Evolutionary conservation across 768 basidiomycete species (phyloP).

Genomic region (Clitopilus passeckerianus): DNA sequence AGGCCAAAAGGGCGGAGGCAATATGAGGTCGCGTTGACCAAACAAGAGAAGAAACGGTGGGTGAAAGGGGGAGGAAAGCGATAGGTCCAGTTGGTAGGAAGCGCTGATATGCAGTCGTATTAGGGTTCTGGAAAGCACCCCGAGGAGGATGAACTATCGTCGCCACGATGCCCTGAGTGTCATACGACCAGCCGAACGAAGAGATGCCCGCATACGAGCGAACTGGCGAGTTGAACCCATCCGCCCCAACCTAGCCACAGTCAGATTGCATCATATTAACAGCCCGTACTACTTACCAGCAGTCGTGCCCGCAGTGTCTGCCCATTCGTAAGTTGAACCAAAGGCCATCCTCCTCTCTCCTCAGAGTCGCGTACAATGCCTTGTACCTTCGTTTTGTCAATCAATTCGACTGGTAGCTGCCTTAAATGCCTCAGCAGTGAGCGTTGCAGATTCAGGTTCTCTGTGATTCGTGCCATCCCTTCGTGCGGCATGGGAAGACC

Average conservation of each 20-base stretch:
- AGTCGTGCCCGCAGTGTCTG: conserved; percentile 64
- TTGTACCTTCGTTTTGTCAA: conserved; percentile 72
- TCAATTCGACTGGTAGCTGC: conserved; percentile 48
- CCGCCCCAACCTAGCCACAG: conserved; percentile 75
- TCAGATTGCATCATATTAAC: not conserved
- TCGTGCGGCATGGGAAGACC: conserved; percentile 19
- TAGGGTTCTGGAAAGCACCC: conserved; percentile 54
- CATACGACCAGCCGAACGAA: conserved; percentile 89
- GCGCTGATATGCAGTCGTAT: conserved; percentile 86
- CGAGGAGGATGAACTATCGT: conserved; percentile 75
- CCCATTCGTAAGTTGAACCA: conserved; percentile 70
- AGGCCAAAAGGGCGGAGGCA: conserved; percentile 65
- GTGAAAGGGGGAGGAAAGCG: conserved; percentile 86
- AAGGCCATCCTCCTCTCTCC: conserved; percentile 68
- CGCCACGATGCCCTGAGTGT: conserved; percentile 85
- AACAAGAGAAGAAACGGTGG: conserved; percentile 79
- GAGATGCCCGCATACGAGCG: conserved; percentile 80
- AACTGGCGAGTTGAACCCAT: conserved; percentile 94
- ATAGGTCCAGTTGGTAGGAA: conserved; percentile 95
- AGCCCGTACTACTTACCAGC: conserved; percentile 43
- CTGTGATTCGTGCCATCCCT: conserved; percentile 80
- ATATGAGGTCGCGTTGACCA: conserved; percentile 87
- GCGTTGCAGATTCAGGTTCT: conserved; percentile 91
- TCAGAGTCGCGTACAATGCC: conserved; percentile 55
- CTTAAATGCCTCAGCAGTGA: conserved; percentile 68